A percentile compares a stretch with the other conserved stretches of the same genome.
Conservation (phyloP, 345 rosid genomes). For the Combretum micranthum region DNA sequence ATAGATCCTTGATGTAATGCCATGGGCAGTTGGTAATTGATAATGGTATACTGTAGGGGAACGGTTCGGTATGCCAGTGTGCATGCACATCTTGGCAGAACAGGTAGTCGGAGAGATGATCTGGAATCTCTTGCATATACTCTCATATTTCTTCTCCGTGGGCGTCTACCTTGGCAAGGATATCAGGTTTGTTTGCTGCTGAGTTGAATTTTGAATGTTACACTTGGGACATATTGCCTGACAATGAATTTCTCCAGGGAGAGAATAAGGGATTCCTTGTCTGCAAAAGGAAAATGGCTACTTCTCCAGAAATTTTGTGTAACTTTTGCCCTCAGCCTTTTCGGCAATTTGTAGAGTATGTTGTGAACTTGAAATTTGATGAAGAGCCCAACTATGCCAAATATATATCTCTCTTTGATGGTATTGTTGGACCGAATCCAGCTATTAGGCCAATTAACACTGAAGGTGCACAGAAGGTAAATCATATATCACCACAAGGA, state of each 20-base stretch:
- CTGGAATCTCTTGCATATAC: slow-evolving; percentile 97
- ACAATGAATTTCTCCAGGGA: slow-evolving; percentile 52
- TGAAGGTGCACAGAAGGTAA: slow-evolving; percentile 95
- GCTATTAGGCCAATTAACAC: slow-evolving; percentile 95
- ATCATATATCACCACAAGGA: neutral
- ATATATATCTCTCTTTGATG: slow-evolving; percentile 85
- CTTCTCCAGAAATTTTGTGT: slow-evolving; percentile 87
- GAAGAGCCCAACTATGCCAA: slow-evolving; percentile 98
- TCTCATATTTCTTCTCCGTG: slow-evolving; percentile 93
- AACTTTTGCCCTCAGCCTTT: slow-evolving; percentile 88
- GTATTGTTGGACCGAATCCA: slow-evolving; percentile 86
- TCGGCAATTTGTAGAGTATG: slow-evolving; percentile 81
- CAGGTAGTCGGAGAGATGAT: slow-evolving; percentile 95
- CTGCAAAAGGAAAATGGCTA: slow-evolving; percentile 98
- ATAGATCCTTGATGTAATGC: neutral
- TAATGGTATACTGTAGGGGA: slow-evolving; percentile 47
- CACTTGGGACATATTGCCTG: slow-evolving; percentile 4
- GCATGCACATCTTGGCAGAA: slow-evolving; percentile 97
- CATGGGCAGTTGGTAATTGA: neutral
- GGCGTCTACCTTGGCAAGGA: slow-evolving; percentile 98
- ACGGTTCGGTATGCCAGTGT: slow-evolving; percentile 97
- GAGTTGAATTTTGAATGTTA: neutral
- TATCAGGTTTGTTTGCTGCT: slow-evolving; percentile 54
- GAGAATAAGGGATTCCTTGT: slow-evolving; percentile 95
- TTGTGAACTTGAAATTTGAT: slow-evolving; percentile 87